A percentile compares a stretch with the other conserved stretches of the same genome.
Evolutionary conservation across 164 flowering plant genomes (phyloP).

Genomic region (Piper betle): DNA sequence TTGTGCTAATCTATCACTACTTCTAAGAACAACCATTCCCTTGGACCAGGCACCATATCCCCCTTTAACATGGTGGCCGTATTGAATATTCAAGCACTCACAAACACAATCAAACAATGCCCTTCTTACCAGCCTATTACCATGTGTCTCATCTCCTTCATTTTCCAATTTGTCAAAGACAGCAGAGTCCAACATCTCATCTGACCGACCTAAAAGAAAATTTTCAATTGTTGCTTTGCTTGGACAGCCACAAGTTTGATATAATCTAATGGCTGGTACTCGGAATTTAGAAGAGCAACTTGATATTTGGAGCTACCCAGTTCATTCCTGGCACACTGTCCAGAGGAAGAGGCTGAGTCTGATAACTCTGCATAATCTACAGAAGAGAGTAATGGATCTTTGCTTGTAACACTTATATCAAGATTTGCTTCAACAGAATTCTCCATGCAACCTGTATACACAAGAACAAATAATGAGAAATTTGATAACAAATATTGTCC

Average conservation of each 20-base stretch:
- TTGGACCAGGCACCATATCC: slow-evolving; percentile 47
- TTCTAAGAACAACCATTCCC: slow-evolving; percentile 41
- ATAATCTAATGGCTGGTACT: slow-evolving; percentile 49
- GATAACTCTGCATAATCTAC: slow-evolving; percentile 34
- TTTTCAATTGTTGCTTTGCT: slow-evolving; percentile 48
- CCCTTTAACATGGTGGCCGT: slow-evolving; percentile 34
- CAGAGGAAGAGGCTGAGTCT: slow-evolving; percentile 77
- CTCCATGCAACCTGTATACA: slow-evolving; percentile 39
- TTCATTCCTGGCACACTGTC: slow-evolving; percentile 9
- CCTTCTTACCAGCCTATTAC: slow-evolving; percentile 23
- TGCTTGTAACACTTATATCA: slow-evolving; percentile 14
- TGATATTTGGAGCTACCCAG: slow-evolving; percentile 1
- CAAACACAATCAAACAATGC: slow-evolving; percentile 56
- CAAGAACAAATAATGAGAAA: not conserved
- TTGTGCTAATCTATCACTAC: slow-evolving; percentile 41
- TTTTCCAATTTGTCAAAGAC: slow-evolving; percentile 58
- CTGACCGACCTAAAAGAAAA: slow-evolving; percentile 36
- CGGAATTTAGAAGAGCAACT: slow-evolving; percentile 8
- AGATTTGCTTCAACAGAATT: slow-evolving; percentile 17
- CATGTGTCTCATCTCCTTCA: slow-evolving; percentile 11
- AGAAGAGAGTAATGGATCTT: slow-evolving; percentile 6
- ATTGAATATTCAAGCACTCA: slow-evolving; percentile 61
- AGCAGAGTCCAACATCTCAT: slow-evolving; percentile 40
- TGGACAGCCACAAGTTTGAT: slow-evolving; percentile 39
- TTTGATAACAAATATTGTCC: not conserved